Percentiles rank a stretch among this genome's conserved stretches.
Conservation (phyloP, 2,329 filamentous ascomycete species). For the Fusarium burgessii region DNA sequence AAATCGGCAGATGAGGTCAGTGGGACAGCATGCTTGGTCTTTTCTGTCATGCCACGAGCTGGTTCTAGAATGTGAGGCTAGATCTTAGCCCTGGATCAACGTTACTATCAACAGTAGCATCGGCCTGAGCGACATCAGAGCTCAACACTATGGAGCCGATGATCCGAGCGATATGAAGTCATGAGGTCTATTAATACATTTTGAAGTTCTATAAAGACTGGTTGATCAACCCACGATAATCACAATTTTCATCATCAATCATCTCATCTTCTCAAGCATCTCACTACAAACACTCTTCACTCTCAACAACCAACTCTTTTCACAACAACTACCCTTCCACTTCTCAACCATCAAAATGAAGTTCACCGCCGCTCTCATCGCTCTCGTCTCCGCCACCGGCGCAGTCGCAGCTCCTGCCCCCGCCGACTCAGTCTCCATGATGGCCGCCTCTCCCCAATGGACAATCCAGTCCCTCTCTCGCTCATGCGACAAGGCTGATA, state of each 20-base stretch:
- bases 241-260: slow-evolving; percentile 19
- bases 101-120: slow-evolving; percentile 6
- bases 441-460: slow-evolving; percentile 55
- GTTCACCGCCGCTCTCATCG: slow-evolving; percentile 54
- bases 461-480: slow-evolving; percentile 56
- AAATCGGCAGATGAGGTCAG: accelerated
- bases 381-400: slow-evolving; percentile 48
- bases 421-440: slow-evolving; percentile 53
- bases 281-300: slow-evolving; percentile 10
- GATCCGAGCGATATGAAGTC: slow-evolving; percentile 7
- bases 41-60: neutral
- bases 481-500: slow-evolving; percentile 53
- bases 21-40: neutral
- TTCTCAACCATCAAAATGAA: slow-evolving; percentile 54
- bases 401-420: slow-evolving; percentile 52
- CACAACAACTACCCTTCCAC: neutral
- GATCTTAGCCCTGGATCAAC: neutral
- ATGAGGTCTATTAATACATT: slow-evolving; percentile 28
- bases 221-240: neutral
- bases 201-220: slow-evolving; percentile 22
- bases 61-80: neutral
- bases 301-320: neutral
- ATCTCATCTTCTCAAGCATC: slow-evolving; percentile 23
- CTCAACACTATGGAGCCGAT: slow-evolving; percentile 7
- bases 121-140: neutral